These are phyloP conservation scores for Arbutus unedo DNA, from an alignment of 148 eudicot genomes.

Conservation along the genomic window DNA sequence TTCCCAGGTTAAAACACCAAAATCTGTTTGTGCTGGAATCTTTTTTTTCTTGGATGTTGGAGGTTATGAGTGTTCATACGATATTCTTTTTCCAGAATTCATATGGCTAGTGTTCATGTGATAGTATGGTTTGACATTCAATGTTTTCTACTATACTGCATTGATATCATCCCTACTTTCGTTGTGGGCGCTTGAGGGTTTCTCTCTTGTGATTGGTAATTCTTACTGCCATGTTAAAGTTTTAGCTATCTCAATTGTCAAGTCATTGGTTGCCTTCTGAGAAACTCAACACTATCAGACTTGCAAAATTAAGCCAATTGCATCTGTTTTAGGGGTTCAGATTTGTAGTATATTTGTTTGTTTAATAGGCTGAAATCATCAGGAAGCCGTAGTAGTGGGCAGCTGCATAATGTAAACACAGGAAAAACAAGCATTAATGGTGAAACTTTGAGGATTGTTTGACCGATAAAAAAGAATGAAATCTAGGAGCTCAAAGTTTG, in stretches of 20 bases:
- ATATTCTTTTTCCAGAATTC: too few species aligned
- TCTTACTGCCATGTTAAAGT: not conserved
- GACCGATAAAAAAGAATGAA: not conserved
- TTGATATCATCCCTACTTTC: too few species aligned
- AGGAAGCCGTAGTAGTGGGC: not conserved
- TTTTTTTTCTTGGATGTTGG: not conserved
- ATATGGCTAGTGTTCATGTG: not conserved
- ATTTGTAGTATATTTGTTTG: not conserved
- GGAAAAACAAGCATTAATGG: not conserved
- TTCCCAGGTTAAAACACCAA: not conserved
- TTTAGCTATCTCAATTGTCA: not conserved
- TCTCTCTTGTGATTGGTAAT: not conserved
- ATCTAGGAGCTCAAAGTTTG: not conserved
- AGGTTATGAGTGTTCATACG: too few species aligned
- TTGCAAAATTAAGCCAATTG: not conserved
- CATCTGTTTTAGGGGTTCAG: not conserved
- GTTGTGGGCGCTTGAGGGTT: too few species aligned
- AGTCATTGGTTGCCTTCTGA: not conserved
- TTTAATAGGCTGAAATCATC: slow-evolving; percentile 8
- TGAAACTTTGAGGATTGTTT: not conserved
- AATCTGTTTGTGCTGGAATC: not conserved
- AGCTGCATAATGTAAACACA: not conserved
- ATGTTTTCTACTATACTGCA: not conserved
- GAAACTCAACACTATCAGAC: not conserved
- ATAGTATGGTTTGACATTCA: not conserved